These are phyloP conservation scores for Saccharomyces paradoxus DNA, from an alignment of 805 yeast species.

Conservation along the genomic window DNA sequence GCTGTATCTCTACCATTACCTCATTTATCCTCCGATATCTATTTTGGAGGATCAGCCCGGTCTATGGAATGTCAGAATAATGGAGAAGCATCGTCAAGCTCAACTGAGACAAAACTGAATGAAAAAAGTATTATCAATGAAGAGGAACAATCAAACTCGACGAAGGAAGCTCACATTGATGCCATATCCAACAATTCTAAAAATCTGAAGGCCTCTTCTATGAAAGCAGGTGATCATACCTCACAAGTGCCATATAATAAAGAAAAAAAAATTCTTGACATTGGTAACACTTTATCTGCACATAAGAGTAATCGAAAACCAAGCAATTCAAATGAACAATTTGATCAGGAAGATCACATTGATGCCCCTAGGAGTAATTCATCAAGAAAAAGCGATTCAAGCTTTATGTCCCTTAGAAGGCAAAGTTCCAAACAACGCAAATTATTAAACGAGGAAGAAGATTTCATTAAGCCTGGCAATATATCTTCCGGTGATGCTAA, in stretches of 20 bases:
- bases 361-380: background rate
- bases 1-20: background rate
- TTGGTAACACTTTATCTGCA: background rate
- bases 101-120: background rate
- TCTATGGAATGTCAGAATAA: background rate
- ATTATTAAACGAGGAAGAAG: conserved; percentile 9
- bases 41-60: background rate
- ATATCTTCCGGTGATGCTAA: conserved; percentile 4
- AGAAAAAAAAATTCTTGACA: background rate
- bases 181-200: background rate
- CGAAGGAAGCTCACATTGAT: background rate
- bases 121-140: background rate
- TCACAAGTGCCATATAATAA: background rate
- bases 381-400: background rate
- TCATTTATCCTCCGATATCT: background rate
- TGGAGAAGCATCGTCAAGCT: background rate
- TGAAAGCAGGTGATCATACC: background rate
- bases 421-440: background rate
- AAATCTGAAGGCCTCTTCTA: background rate
- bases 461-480: conserved; percentile 19
- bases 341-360: background rate
- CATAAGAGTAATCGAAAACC: background rate
- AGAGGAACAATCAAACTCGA: background rate
- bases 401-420: background rate
- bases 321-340: background rate